phyloP scores from a whole-genome alignment of 1,139 yeast genomes.

The Spathaspora sp. region DNA sequence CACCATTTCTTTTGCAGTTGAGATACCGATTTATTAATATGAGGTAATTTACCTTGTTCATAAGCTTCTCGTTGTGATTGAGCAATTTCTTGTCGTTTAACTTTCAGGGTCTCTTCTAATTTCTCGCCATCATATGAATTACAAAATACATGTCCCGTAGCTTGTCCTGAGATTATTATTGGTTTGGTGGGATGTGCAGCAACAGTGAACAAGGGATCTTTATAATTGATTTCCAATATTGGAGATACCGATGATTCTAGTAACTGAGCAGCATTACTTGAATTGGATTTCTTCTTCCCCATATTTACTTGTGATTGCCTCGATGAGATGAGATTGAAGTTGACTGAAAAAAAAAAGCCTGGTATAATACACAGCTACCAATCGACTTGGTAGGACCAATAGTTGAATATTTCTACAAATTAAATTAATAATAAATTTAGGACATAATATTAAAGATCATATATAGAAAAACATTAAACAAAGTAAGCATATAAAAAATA shows the following conservation, averaged over 20 bases:
- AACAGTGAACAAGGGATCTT: conserved; percentile 70
- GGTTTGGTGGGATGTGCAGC: conserved; percentile 79
- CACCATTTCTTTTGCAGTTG: conserved; percentile 49
- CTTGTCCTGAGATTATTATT: conserved; percentile 67
- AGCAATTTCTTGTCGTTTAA: conserved; percentile 21
- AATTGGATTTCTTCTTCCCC: conserved; percentile 34
- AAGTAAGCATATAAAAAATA: too few relatives aligned
- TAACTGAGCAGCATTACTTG: conserved; percentile 29
- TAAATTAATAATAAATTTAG: too few relatives aligned
- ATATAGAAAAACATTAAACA: too few relatives aligned
- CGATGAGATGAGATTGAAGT: conserved; percentile 4
- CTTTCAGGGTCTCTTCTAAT: conserved; percentile 34
- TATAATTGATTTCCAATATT: conserved; percentile 49
- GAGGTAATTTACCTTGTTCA: conserved; percentile 26
- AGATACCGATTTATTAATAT: conserved; percentile 33
- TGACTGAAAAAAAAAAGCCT: conserved; percentile 42
- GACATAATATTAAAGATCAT: too few relatives aligned
- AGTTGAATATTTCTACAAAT: too few relatives aligned
- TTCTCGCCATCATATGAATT: conserved; percentile 51
- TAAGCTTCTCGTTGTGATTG: conserved; percentile 26
- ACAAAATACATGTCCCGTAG: conserved; percentile 72
- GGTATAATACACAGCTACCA: too few relatives aligned
- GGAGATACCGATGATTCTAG: conserved; percentile 47
- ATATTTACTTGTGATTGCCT: conserved; percentile 12
- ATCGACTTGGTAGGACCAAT: too few relatives aligned